Percentiles rank a stretch among this genome's conserved stretches.
Conservation (phyloP, 2,329 filamentous ascomycete species). For the Diaporthe vaccinii region DNA sequence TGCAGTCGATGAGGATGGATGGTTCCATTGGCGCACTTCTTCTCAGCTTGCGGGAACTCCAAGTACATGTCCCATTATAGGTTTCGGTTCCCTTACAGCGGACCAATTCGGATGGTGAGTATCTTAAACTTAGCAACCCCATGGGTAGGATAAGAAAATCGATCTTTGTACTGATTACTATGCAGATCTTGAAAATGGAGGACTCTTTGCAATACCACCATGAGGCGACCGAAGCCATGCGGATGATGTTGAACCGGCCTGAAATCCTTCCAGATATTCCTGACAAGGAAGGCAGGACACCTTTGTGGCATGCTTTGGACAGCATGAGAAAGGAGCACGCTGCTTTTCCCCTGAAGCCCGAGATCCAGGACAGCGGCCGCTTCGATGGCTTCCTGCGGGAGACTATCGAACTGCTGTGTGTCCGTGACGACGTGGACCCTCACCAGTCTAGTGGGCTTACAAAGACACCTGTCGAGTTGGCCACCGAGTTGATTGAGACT, state of each 20-base stretch:
- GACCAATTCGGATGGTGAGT: not conserved
- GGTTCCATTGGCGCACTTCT: not conserved
- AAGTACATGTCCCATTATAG: not conserved
- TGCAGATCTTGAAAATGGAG: not conserved
- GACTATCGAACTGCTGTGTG: not conserved
- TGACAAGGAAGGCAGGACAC: not conserved
- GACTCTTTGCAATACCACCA: not conserved
- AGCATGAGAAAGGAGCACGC: too few relatives aligned
- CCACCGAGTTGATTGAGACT: not conserved
- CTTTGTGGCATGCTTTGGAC: not conserved
- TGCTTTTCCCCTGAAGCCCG: not conserved
- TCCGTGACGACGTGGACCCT: not conserved
- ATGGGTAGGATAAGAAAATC: not conserved
- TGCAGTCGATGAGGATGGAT: not conserved
- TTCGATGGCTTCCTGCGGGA: not conserved
- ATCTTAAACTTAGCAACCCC: not conserved
- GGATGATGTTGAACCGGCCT: not conserved
- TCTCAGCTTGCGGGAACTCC: not conserved
- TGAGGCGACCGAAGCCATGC: not conserved
- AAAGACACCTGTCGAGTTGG: not conserved
- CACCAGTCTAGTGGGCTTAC: not conserved
- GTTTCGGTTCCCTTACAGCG: not conserved
- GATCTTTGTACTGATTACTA: not conserved
- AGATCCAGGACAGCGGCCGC: not conserved
- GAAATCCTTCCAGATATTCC: not conserved